Percentiles rank a stretch among this genome's conserved stretches.
Conservation (phyloP, 495 filamentous ascomycete species). For the Neurospora terricola region DNA sequence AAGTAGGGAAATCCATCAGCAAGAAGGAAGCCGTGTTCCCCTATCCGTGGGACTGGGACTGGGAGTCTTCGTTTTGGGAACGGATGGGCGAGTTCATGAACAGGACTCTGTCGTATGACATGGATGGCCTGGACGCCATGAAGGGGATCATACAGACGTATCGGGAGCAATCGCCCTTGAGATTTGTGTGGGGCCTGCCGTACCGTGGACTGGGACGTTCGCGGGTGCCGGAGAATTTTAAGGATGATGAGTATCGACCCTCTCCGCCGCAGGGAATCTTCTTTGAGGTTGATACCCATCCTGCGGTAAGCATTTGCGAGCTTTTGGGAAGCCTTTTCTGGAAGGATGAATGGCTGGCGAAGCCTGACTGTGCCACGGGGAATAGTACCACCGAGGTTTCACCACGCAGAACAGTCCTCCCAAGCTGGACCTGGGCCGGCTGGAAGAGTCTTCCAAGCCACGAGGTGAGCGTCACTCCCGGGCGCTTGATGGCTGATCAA, state of each 20-base stretch:
- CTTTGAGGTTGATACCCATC: neutral
- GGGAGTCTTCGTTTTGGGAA: neutral
- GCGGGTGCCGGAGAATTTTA: neutral
- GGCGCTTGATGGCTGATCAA: neutral
- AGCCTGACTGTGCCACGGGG: neutral
- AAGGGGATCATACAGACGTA: neutral
- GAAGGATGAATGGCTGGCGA: neutral
- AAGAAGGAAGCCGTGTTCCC: neutral
- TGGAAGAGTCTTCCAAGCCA: neutral
- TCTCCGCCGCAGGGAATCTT: neutral
- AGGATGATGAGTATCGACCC: neutral
- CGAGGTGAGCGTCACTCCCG: neutral
- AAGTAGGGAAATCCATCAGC: neutral
- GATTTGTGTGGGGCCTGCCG: neutral
- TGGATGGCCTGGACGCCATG: neutral
- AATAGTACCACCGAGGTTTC: neutral
- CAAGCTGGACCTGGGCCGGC: slow-evolving; percentile 2
- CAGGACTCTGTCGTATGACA: neutral
- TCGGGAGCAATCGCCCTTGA: neutral
- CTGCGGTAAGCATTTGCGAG: neutral
- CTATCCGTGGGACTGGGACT: neutral
- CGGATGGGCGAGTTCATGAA: neutral
- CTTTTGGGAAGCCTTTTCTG: neutral
- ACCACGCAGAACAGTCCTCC: neutral
- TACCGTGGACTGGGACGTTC: neutral